These are phyloP conservation scores for Rubia occidens DNA, from an alignment of 305 asterid species.

Conservation along the genomic window DNA sequence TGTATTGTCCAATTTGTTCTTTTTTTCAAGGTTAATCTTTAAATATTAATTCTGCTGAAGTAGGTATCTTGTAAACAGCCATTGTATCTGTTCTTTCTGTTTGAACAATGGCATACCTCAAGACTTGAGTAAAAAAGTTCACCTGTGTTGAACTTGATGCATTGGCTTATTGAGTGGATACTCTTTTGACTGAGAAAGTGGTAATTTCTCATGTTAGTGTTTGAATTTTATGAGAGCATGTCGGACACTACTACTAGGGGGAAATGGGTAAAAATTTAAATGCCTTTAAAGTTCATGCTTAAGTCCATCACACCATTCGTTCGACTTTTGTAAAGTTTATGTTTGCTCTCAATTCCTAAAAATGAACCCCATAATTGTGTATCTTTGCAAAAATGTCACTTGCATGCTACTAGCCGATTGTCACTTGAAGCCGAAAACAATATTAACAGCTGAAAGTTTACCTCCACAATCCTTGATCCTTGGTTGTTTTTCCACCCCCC, in stretches of 20 bases:
- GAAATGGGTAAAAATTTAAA: too few species aligned
- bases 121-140: not conserved
- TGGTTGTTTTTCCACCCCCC: too few species aligned
- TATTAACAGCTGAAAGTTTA: too few species aligned
- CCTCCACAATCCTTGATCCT: too few species aligned
- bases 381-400: too few species aligned
- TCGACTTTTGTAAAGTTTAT: too few species aligned
- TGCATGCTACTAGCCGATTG: too few species aligned
- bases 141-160: not conserved
- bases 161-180: not conserved
- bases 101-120: not conserved
- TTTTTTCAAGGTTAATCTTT: not conserved
- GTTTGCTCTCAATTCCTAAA: too few species aligned
- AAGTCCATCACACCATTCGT: too few species aligned
- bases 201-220: not conserved
- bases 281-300: not conserved
- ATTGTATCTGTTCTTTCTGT: not conserved
- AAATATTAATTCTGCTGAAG: not conserved
- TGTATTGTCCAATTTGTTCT: slow-evolving; percentile 5
- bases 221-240: not conserved
- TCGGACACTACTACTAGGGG: too few species aligned
- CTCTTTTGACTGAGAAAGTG: not conserved
- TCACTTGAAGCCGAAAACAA: too few species aligned
- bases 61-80: not conserved
- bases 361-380: too few species aligned